A percentile compares a stretch with the other conserved stretches of the same genome.
phyloP scores from a whole-genome alignment of 2,329 filamentous ascomycete genomes.

The Ramularia collo-cygni region DNA sequence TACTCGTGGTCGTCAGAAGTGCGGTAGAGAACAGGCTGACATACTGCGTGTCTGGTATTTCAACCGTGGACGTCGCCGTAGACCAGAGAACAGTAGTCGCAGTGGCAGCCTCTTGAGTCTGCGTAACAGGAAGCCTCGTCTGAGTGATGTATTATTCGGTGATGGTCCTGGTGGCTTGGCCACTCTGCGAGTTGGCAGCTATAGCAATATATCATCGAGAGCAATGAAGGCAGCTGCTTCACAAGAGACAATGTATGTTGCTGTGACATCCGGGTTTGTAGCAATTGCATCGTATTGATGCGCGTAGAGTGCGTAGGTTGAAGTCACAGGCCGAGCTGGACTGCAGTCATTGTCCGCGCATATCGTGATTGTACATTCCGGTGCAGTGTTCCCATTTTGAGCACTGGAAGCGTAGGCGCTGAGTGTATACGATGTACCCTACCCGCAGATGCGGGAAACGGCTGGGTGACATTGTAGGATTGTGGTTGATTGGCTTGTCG shows the following conservation, averaged over 20 bases:
- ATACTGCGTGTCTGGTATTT: too few species aligned
- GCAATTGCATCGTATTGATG: slow-evolving; percentile 1
- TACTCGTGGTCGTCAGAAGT: too few species aligned
- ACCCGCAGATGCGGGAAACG: slow-evolving; percentile 5
- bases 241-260: slow-evolving; percentile 5
- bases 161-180: not conserved
- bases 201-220: slow-evolving; percentile 5
- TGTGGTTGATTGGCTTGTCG: not conserved
- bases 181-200: not conserved
- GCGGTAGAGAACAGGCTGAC: too few species aligned
- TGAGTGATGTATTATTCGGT: slow-evolving; percentile 1
- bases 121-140: not conserved
- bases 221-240: slow-evolving; percentile 4
- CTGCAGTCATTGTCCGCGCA: slow-evolving; percentile 7
- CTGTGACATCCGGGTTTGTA: slow-evolving; percentile 1
- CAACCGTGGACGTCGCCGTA: too few species aligned
- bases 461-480: slow-evolving; percentile 10
- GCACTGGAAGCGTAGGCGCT: slow-evolving; percentile 7
- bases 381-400: slow-evolving; percentile 2
- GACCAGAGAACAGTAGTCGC: too few species aligned
- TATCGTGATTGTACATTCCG: slow-evolving; percentile 8
- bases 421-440: slow-evolving; percentile 2
- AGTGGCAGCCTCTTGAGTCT: too few species aligned
- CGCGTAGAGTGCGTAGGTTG: slow-evolving; percentile 2
- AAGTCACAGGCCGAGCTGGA: not conserved